Conservation (phyloP, 768 basidiomycete genomes). For the Panaeolus papilionaceus region DNA sequence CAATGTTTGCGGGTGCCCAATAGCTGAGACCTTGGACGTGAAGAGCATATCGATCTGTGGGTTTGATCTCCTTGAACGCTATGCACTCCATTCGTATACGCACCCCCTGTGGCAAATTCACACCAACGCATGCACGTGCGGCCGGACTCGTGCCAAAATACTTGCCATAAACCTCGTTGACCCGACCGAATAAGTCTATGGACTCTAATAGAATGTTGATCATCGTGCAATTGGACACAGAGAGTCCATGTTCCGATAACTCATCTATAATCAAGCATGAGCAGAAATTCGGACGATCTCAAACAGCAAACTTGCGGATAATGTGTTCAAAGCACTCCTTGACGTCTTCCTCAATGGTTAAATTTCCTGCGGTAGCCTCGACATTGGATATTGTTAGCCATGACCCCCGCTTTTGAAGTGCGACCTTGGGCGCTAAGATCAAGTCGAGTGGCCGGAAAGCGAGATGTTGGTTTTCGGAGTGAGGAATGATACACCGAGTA, state of each 20-base stretch:
- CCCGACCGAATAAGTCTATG: slow-evolving; percentile 77
- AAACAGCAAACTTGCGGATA: slow-evolving; percentile 50
- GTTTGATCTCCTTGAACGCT: slow-evolving; percentile 59
- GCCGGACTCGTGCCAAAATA: slow-evolving; percentile 94
- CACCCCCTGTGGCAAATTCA: slow-evolving; percentile 63
- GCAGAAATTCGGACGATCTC: background rate
- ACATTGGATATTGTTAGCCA: slow-evolving; percentile 80
- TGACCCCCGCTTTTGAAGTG: slow-evolving; percentile 40
- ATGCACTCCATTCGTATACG: slow-evolving; percentile 79
- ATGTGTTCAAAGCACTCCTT: slow-evolving; percentile 68
- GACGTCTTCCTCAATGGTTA: slow-evolving; percentile 76
- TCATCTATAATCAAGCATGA: slow-evolving; percentile 46
- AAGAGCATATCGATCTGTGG: slow-evolving; percentile 67
- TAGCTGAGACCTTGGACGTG: slow-evolving; percentile 97
- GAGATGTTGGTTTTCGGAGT: background rate
- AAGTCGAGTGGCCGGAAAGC: slow-evolving; percentile 17
- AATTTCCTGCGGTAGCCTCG: slow-evolving; percentile 34
- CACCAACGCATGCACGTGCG: slow-evolving; percentile 91
- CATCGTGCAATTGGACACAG: slow-evolving; percentile 67
- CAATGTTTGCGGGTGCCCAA: slow-evolving; percentile 99
- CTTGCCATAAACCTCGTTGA: slow-evolving; percentile 80
- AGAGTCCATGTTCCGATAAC: slow-evolving; percentile 54
- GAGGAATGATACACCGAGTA: background rate
- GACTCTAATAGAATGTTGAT: slow-evolving; percentile 85
- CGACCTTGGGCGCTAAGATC: slow-evolving; percentile 26